These are phyloP conservation scores for Pholiota microspora DNA, from an alignment of 768 basidiomycete genomes.

Conservation along the genomic window DNA sequence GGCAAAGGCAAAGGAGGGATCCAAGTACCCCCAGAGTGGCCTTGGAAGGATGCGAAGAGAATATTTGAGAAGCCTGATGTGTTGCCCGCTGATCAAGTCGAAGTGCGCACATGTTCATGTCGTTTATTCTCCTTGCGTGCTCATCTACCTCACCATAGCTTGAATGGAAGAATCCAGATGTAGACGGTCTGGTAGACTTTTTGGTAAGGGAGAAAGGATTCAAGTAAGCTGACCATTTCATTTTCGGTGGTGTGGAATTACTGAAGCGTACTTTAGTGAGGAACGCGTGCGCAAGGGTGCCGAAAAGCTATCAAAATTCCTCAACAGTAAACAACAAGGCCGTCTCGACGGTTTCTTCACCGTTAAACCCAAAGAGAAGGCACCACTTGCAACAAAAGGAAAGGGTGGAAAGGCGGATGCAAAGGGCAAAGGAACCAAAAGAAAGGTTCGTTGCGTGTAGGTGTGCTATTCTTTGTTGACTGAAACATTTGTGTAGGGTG, in stretches of 20 bases:
- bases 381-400: conserved; percentile 21
- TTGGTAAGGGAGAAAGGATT: conserved; percentile 95
- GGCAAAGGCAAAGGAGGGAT: conserved; percentile 77
- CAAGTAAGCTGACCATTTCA: conserved; percentile 85
- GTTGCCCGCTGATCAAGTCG: conserved; percentile 76
- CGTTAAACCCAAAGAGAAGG: conserved; percentile 58
- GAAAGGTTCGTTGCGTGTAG: conserved; percentile 44
- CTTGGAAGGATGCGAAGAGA: conserved; percentile 92
- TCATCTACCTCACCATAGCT: conserved; percentile 46
- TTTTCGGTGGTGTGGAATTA: neutral
- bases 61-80: conserved; percentile 92
- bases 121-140: neutral
- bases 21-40: conserved; percentile 91
- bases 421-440: conserved; percentile 40
- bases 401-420: conserved; percentile 20
- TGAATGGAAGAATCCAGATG: conserved; percentile 91
- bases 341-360: conserved; percentile 95
- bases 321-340: conserved; percentile 93
- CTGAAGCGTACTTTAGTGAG: conserved; percentile 56
- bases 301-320: conserved; percentile 85
- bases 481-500: conserved; percentile 27
- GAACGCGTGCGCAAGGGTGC: conserved; percentile 95
- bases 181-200: conserved; percentile 92
- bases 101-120: conserved; percentile 74
- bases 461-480: neutral